phyloP scores from a whole-genome alignment of 164 flowering plant genomes.

The Euptelea pleiosperma region DNA sequence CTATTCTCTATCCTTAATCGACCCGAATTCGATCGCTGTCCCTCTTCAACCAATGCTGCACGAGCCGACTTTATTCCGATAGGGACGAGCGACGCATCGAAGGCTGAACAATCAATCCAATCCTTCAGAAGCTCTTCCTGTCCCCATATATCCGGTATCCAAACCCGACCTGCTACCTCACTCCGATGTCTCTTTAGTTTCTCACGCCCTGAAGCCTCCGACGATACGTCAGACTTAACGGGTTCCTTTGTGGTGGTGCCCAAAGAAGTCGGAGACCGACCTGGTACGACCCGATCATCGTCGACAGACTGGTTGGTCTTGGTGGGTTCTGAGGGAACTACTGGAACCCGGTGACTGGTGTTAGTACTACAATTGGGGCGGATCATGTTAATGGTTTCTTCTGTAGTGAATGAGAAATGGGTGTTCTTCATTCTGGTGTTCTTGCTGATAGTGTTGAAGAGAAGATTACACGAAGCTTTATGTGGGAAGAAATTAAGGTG shows the following conservation, averaged over 20 bases:
- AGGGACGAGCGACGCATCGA: conserved; percentile 46
- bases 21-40: conserved; percentile 24
- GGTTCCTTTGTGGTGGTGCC: neutral
- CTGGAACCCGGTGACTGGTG: neutral
- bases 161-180: conserved; percentile 48
- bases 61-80: conserved; percentile 45
- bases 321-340: neutral
- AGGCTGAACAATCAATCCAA: conserved; percentile 54
- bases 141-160: conserved; percentile 66
- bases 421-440: neutral
- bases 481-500: neutral
- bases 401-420: neutral
- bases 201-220: conserved; percentile 35
- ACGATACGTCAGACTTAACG: neutral
- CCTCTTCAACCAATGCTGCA: conserved; percentile 44
- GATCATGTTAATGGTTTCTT: neutral
- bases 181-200: conserved; percentile 44
- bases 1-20: conserved; percentile 31
- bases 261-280: neutral
- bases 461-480: neutral
- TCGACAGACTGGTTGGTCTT: conserved; percentile 1
- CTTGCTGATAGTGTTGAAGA: too few relatives aligned
- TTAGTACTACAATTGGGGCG: neutral
- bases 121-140: conserved; percentile 57
- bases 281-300: neutral